phyloP scores from a whole-genome alignment of 371 early-diverging fungal genomes.

The Apophysomyces ossiformis region DNA sequence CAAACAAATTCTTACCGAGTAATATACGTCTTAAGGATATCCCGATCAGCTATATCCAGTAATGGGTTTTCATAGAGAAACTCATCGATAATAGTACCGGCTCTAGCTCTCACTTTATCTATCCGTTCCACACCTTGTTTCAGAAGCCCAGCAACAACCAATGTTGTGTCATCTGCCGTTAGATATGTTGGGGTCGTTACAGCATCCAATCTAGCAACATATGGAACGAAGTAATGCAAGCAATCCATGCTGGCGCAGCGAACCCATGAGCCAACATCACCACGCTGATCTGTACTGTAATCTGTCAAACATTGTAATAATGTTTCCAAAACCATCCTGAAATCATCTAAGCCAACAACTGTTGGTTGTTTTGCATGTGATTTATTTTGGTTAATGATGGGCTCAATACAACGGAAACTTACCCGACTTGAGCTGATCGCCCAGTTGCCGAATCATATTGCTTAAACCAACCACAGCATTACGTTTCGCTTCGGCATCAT shows the following conservation, averaged over 20 bases:
- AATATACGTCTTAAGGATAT: slow-evolving; percentile 27
- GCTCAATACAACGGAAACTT: slow-evolving; percentile 7
- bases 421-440: slow-evolving; percentile 48
- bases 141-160: slow-evolving; percentile 55
- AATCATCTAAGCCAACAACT: slow-evolving; percentile 27
- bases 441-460: slow-evolving; percentile 42
- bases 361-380: background rate
- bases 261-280: slow-evolving; percentile 96
- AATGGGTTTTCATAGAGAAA: slow-evolving; percentile 34
- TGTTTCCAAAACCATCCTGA: slow-evolving; percentile 44
- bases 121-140: slow-evolving; percentile 85
- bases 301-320: slow-evolving; percentile 74
- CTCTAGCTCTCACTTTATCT: slow-evolving; percentile 73
- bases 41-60: slow-evolving; percentile 29
- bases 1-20: slow-evolving; percentile 24
- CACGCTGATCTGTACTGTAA: slow-evolving; percentile 87
- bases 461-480: slow-evolving; percentile 67
- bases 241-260: slow-evolving; percentile 76
- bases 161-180: slow-evolving; percentile 18
- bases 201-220: slow-evolving; percentile 47
- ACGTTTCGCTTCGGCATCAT: slow-evolving; percentile 73
- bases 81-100: slow-evolving; percentile 60
- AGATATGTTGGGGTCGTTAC: slow-evolving; percentile 31
- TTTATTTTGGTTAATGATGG: slow-evolving; percentile 22
- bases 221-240: slow-evolving; percentile 52